Evolutionary conservation across 495 filamentous ascomycete species (phyloP).

Genomic region (Copromyces sp.): DNA sequence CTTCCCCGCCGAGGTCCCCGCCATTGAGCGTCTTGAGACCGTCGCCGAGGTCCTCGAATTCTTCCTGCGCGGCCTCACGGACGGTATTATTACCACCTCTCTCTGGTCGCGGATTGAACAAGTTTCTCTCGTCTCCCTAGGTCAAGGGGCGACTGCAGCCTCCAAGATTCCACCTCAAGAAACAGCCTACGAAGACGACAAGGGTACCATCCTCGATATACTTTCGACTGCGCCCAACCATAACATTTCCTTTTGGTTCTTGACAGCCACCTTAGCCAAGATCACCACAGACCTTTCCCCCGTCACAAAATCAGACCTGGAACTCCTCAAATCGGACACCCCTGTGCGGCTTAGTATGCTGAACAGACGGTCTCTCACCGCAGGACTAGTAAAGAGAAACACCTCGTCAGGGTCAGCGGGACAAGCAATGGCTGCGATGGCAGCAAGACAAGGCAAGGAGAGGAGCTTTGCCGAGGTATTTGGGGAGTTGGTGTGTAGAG

Average conservation of each 20-base stretch:
- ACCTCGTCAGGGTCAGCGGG: conserved; percentile 1
- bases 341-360: conserved; percentile 14
- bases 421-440: conserved; percentile 21
- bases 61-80: conserved; percentile 62
- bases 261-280: conserved; percentile 62
- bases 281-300: conserved; percentile 38
- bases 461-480: conserved; percentile 38
- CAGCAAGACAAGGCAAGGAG: conserved; percentile 35
- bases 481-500: conserved; percentile 34
- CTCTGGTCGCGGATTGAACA: conserved; percentile 66
- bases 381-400: not conserved
- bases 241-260: conserved; percentile 76
- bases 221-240: conserved; percentile 62
- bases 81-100: conserved; percentile 57
- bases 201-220: conserved; percentile 59
- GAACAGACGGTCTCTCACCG: conserved; percentile 26
- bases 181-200: conserved; percentile 49
- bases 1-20: conserved; percentile 48
- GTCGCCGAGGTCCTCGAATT: conserved; percentile 54
- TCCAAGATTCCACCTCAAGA: conserved; percentile 35
- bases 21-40: conserved; percentile 58
- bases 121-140: conserved; percentile 35
- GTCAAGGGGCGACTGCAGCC: conserved; percentile 16
- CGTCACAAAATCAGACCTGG: conserved; percentile 26
- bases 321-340: conserved; percentile 13